phyloP scores from a whole-genome alignment of 2,329 filamentous ascomycete genomes.

The Chaetomium olivaceum region DNA sequence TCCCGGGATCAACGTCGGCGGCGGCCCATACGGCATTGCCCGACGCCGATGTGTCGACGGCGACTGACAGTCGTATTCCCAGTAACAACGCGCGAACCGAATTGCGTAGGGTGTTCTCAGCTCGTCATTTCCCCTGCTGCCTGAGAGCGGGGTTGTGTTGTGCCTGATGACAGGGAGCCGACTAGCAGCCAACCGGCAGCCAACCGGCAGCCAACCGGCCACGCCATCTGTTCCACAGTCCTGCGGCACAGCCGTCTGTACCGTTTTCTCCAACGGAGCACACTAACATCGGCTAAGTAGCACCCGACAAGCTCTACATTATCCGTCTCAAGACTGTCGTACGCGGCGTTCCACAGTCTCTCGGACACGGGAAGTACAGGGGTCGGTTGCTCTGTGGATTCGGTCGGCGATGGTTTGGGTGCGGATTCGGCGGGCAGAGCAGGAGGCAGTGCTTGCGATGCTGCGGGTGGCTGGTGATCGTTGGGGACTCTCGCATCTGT shows the following conservation, averaged over 20 bases:
- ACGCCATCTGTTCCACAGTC: background rate
- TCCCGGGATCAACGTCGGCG: background rate
- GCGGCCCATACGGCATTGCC: background rate
- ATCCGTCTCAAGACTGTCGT: conserved; percentile 35
- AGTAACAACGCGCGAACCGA: background rate
- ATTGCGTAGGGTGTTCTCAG: background rate
- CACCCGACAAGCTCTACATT: conserved; percentile 30
- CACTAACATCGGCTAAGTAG: background rate
- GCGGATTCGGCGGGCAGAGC: background rate
- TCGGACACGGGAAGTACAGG: too few relatives aligned
- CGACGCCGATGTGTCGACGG: background rate
- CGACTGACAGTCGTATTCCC: background rate
- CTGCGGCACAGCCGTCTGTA: background rate
- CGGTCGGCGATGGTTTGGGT: conserved; percentile 6
- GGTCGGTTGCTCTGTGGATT: too few relatives aligned
- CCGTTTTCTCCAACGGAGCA: background rate
- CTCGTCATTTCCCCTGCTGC: too few relatives aligned
- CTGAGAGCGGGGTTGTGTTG: too few relatives aligned
- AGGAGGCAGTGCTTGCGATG: conserved; percentile 5
- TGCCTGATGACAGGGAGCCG: too few relatives aligned
- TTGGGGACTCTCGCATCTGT: too few relatives aligned
- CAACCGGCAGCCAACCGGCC: background rate
- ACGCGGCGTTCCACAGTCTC: conserved; percentile 36
- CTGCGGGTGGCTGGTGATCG: too few relatives aligned
- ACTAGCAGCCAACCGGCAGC: too few relatives aligned